These are phyloP conservation scores for Aspergillus floridensis DNA, from an alignment of 2,329 filamentous ascomycete species.

Conservation along the genomic window DNA sequence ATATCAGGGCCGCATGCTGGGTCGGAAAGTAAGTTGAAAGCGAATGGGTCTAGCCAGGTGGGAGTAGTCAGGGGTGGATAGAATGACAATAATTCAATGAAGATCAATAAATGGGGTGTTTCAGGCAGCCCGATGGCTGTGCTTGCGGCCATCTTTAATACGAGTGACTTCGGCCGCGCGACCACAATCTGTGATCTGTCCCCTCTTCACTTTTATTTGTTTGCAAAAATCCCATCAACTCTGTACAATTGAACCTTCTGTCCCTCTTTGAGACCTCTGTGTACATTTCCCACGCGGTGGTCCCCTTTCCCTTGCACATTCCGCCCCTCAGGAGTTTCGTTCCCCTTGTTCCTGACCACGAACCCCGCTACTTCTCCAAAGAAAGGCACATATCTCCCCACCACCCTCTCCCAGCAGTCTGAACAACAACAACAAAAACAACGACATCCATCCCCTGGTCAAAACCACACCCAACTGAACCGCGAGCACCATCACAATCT, in stretches of 20 bases:
- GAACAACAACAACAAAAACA: too few species aligned
- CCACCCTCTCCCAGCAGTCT: neutral
- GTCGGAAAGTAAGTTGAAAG: neutral
- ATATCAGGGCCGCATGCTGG: neutral
- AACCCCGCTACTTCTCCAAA: neutral
- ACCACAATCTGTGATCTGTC: neutral
- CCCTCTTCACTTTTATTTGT: neutral
- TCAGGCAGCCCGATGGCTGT: neutral
- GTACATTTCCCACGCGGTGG: neutral
- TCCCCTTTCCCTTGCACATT: neutral
- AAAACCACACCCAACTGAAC: neutral
- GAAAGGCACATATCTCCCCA: neutral
- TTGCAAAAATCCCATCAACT: neutral
- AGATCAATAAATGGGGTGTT: neutral
- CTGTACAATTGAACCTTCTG: neutral
- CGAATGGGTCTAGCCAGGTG: neutral
- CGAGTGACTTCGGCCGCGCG: neutral
- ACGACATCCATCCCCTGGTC: neutral
- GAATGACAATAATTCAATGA: neutral
- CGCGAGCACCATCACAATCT: neutral
- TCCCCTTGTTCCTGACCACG: neutral
- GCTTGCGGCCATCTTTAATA: conserved; percentile 2
- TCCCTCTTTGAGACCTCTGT: neutral
- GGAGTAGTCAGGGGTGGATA: neutral
- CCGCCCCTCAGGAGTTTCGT: neutral